Base-by-base conservation (phyloP, 352 stramenopile species). In the Phytophthora meadii region DNA sequence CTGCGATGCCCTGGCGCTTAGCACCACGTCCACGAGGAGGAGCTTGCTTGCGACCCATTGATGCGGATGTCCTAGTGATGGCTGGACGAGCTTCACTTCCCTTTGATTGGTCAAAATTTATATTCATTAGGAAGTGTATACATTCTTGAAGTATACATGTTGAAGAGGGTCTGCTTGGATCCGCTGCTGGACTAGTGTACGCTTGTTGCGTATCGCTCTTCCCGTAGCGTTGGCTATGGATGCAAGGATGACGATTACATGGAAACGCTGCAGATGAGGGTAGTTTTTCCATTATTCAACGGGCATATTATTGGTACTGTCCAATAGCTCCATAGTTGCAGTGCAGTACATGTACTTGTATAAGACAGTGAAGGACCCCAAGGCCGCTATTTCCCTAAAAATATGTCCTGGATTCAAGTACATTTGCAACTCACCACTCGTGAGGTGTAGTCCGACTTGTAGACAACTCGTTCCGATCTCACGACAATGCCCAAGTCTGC, bases 1-100 rank as follows among this genome's bases (percentile, higher is more conserved):
- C 46, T 4, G 52, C 57, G 34, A 54, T 62, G 36, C 65, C 54
- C 53, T 74, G 69, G 41, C 69, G 72, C 68, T 81, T 81, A 15
- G 45, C 64, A 24, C 60, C 61, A 12, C 64, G 68, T 40, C 47
- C 36, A 9, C 72, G 54, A 30, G 47, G 52, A 61, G 62, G 53
- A 48, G 54, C 37, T 44, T 76, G 56, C 28, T 74, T 70, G 1
- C 47, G 54, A 22, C 64, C 65, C 65, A 73, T 73, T 8, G 44
- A 10, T 55, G 12, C n/a, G 30, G 5, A 14, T 28, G 11, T 28
- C 46, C 12, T 40, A 50, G 25, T 42, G 51, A 64, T 65, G 65
- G 59, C 53, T 68, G 65, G 65, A 61, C 50, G 49, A 56, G 53
- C 28, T 19, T 19, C 28, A 65, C 24, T 36, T 12, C 9, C 24